Base-by-base conservation (phyloP, 371 early-diverging fungal genomes). In the Syncephalastrum contaminatum region DNA sequence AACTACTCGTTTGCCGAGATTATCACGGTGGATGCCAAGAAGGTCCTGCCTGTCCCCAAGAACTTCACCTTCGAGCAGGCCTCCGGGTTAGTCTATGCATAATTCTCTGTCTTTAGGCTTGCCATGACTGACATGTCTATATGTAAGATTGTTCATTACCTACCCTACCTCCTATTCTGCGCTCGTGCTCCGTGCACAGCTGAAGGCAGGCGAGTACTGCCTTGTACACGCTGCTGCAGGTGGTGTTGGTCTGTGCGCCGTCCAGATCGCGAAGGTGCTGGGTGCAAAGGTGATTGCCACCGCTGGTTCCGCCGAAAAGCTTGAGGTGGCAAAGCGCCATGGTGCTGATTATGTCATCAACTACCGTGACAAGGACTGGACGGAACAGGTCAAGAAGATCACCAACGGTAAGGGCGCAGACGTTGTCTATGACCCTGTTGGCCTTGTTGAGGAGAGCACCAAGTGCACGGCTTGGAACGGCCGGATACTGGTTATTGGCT, bases 271-370 rank as follows among this genome's bases (percentile, higher is more conserved):
- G 20, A 85, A 84, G 58, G 80, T 82, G 4, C 56, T 92, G 14
- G 95, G 95, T 14, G 93, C 93, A 5, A 85, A 72, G 10, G 94
- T 94, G 7, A 91, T 95, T 66, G 94, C 91, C 2, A 92, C 93
- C 5, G 91, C 88, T 1, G 90, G 91, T 6, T 85, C 88, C 22
- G 60, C 69, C 36, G 87, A 83, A 16, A 95, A 95, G 58, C 73
- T 91, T 7, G 80, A 78, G 21, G 70, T 93, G 24, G 88, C 87
- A 18, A 72, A 76, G 45, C 62, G 60, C 19, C 76, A 81, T 40
- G 94, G 94, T 1, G 93, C 95, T 0, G 93, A 94, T 59, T 74
- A 77, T 46, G 86, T 70, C 15, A 74, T 95, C 53, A 91, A 92
- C 64, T 94, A 94, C 70, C 76, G 83, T 16, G 88, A 89, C 24